Conservation (phyloP, 306 rosid species). For the Rubus idaeus region DNA sequence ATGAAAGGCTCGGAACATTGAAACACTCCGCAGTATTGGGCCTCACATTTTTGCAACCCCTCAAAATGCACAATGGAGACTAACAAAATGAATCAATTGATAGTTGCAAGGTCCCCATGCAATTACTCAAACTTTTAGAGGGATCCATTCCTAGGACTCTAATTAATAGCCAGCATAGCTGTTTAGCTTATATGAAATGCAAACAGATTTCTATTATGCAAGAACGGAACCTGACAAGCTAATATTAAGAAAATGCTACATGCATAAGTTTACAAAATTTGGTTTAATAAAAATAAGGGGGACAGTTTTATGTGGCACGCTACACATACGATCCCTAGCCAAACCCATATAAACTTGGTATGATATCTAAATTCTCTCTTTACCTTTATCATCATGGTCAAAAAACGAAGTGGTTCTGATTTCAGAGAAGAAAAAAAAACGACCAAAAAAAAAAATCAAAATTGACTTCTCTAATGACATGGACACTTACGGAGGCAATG, state of each 20-base stretch:
- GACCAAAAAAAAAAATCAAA: neutral
- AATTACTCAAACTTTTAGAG: no score
- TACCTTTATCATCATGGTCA: no score
- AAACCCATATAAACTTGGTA: neutral
- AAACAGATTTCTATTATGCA: neutral
- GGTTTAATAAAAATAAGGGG: neutral
- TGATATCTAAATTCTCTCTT: no score
- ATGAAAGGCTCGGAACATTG: neutral
- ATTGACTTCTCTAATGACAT: neutral
- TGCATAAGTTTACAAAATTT: neutral
- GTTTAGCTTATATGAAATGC: neutral
- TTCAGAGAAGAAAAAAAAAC: neutral
- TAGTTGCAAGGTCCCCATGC: neutral
- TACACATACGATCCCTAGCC: neutral
- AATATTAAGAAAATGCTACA: neutral
- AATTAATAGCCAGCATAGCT: neutral
- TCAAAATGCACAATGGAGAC: neutral
- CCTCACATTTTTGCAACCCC: neutral
- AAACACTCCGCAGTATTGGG: neutral
- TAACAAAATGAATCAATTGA: neutral
- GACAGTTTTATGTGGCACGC: neutral
- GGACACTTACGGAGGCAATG: neutral
- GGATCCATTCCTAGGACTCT: neutral
- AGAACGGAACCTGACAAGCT: neutral
- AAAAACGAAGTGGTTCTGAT: no score